These are phyloP conservation scores for Globisporangium cylindrosporum DNA, from an alignment of 352 stramenopile genomes.

Conservation along the genomic window DNA sequence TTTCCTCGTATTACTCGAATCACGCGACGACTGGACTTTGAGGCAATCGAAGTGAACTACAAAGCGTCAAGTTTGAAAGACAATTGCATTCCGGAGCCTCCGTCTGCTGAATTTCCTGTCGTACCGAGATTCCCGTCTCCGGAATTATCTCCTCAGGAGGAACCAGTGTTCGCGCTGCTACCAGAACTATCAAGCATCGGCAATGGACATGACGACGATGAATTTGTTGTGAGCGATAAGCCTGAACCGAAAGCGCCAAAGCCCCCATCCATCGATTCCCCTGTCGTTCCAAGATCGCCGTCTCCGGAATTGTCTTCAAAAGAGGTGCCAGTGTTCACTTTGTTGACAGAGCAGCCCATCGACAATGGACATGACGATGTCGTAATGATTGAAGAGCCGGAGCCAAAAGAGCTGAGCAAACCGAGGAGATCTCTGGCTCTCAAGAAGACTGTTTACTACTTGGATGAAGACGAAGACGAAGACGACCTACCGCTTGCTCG, in stretches of 20 bases:
- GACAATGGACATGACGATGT: background rate
- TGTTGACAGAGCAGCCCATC: background rate
- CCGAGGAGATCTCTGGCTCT: conserved; percentile 15
- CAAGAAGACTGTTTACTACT: background rate
- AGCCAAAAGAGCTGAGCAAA: background rate
- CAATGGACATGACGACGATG: background rate
- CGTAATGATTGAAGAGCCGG: background rate
- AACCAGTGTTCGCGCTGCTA: conserved; percentile 11
- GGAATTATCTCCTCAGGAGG: conserved; percentile 14
- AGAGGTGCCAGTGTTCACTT: conserved; percentile 14
- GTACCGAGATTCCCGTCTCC: background rate
- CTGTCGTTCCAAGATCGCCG: background rate
- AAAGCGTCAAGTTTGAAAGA: conserved; percentile 3
- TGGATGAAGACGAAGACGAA: background rate
- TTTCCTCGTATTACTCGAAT: conserved; percentile 37
- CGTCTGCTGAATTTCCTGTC: conserved; percentile 9
- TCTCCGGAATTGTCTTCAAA: conserved; percentile 11
- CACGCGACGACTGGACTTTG: conserved; percentile 53
- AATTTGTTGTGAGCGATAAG: background rate
- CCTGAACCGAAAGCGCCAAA: background rate
- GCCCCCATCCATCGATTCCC: conserved; percentile 12
- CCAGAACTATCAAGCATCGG: background rate
- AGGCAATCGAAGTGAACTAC: conserved; percentile 12
- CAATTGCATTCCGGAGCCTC: conserved; percentile 33
- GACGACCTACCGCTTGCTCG: background rate